Conservation (phyloP, 306 rosid species). For the Begonia loranthoides region DNA sequence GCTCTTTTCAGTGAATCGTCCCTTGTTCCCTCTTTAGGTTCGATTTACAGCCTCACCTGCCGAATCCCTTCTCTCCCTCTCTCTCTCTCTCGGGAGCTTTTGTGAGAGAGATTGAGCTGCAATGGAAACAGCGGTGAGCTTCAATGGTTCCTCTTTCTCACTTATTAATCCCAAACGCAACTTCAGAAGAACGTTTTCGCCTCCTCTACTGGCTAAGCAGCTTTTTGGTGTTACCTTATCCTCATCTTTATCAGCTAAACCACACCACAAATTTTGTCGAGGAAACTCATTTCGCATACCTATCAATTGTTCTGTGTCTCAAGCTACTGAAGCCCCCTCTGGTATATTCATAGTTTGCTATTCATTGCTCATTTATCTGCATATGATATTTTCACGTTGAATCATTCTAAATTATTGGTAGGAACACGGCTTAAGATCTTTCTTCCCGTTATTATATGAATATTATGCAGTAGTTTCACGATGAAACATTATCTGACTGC, state of each 20-base stretch:
- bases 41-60: constrained; percentile 25
- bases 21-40: neutral
- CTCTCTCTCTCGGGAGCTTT: constrained; percentile 15
- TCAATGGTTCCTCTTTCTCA: constrained; percentile 20
- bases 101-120: constrained; percentile 14
- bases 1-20: no score
- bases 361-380: constrained; percentile 2
- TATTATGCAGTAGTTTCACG: no score
- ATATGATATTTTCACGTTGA: neutral
- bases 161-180: constrained; percentile 7
- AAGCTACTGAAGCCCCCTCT: constrained; percentile 42
- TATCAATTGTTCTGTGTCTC: constrained; percentile 64
- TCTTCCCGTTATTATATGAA: no score
- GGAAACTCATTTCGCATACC: constrained; percentile 17
- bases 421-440: no score
- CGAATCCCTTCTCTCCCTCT: constrained; percentile 25
- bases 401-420: no score
- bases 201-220: constrained; percentile 25
- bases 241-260: constrained; percentile 24
- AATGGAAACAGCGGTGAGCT: constrained; percentile 45
- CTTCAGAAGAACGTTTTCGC: constrained; percentile 15
- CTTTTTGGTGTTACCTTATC: constrained; percentile 25
- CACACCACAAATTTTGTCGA: constrained; percentile 16
- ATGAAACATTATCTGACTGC: no score
- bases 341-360: constrained; percentile 18